phyloP scores from a whole-genome alignment of 140 eudicot species.

The Stevia rebaudiana region DNA sequence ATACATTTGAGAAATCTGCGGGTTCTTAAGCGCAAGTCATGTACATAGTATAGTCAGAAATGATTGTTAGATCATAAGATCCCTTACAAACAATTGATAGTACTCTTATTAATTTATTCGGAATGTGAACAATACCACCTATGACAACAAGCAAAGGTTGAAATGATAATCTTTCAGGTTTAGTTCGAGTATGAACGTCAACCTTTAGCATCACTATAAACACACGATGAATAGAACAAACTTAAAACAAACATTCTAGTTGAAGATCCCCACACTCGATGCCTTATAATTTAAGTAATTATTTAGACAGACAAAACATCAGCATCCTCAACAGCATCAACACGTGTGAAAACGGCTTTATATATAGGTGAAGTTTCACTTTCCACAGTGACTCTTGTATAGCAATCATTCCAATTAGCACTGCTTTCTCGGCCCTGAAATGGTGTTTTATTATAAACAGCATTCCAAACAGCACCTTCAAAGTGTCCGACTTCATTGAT shows the following conservation, averaged over 20 bases:
- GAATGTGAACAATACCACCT: too few relatives aligned
- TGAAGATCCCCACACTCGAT: not conserved
- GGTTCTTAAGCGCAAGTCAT: too few relatives aligned
- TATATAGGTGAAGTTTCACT: slow-evolving; percentile 16
- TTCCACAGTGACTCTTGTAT: not conserved
- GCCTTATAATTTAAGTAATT: not conserved
- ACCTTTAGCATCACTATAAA: not conserved
- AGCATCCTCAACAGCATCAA: not conserved
- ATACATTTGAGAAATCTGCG: too few relatives aligned
- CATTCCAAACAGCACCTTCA: slow-evolving; percentile 15
- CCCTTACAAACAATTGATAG: too few relatives aligned
- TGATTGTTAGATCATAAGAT: too few relatives aligned
- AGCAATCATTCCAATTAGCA: slow-evolving; percentile 9
- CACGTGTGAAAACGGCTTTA: slow-evolving; percentile 13
- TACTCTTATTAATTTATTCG: too few relatives aligned
- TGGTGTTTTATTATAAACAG: not conserved
- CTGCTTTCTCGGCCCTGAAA: slow-evolving; percentile 16
- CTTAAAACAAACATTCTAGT: not conserved
- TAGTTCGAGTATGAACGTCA: too few relatives aligned
- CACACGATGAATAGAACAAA: not conserved
- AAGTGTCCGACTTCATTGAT: slow-evolving; percentile 17
- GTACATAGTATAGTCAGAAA: too few relatives aligned
- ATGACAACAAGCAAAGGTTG: too few relatives aligned
- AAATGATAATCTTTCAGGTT: not conserved
- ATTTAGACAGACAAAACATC: not conserved